Percentiles rank a stretch among this genome's conserved stretches.
These are phyloP conservation scores for Vigna trinervia DNA, from an alignment of 306 rosid genomes.

Conservation along the genomic window DNA sequence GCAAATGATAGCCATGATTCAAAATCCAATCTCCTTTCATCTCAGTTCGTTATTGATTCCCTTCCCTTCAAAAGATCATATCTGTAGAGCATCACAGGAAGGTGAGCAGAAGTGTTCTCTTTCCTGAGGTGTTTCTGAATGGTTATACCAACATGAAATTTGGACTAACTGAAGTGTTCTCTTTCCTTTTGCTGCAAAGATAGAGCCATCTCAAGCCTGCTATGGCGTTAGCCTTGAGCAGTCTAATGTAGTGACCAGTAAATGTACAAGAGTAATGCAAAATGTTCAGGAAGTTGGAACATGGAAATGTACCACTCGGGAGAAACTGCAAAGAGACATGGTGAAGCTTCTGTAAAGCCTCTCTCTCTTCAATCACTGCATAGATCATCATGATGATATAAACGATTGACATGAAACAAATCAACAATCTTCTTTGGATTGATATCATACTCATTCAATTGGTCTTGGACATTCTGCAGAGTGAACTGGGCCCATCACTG, in stretches of 20 bases:
- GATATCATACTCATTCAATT: constrained; percentile 27
- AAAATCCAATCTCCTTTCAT: constrained; percentile 29
- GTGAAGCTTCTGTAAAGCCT: constrained; percentile 39
- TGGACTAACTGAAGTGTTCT: background rate
- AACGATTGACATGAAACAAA: background rate
- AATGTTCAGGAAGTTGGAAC: constrained; percentile 29
- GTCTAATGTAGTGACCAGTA: constrained; percentile 28
- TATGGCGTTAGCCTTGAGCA: constrained; percentile 42
- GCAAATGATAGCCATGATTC: constrained; percentile 30
- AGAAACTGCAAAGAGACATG: constrained; percentile 48
- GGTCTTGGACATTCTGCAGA: constrained; percentile 25
- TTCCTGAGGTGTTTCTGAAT: constrained; percentile 28
- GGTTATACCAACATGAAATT: constrained; percentile 37
- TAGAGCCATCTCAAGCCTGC: constrained; percentile 40
- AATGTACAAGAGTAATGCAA: constrained; percentile 21
- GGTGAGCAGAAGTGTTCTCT: constrained; percentile 32
- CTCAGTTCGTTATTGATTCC: background rate
- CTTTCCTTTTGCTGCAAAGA: constrained; percentile 34
- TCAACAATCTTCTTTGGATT: constrained; percentile 20
- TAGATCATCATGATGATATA: background rate
- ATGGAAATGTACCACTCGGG: constrained; percentile 51
- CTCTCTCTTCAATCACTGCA: constrained; percentile 41
- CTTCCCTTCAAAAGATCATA: constrained; percentile 33
- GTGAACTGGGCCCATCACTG: background rate
- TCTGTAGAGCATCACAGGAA: constrained; percentile 33